A percentile compares a stretch with the other conserved stretches of the same genome.
These are phyloP conservation scores for Adansonia madagascariensis DNA, from an alignment of 441 rosid genomes.

Conservation along the genomic window DNA sequence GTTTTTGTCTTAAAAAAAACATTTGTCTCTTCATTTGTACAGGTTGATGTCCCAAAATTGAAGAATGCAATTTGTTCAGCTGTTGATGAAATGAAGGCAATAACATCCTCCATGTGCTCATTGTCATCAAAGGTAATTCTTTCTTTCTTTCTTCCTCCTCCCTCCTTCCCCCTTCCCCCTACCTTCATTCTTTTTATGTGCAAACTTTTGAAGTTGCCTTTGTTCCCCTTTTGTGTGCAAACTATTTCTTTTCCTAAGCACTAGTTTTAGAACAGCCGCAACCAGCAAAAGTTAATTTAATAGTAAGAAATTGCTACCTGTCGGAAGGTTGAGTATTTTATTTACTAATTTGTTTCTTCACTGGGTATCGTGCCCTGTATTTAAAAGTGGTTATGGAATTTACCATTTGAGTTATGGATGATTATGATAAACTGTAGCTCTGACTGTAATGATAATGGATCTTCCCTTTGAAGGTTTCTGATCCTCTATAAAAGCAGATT, in stretches of 20 bases:
- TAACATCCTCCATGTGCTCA: constrained; percentile 72
- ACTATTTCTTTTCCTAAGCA: background rate
- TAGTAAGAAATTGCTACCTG: background rate
- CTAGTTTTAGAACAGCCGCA: background rate
- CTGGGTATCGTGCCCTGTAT: background rate
- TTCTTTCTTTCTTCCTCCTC: constrained; percentile 3
- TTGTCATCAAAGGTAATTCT: constrained; percentile 63
- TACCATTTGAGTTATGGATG: background rate
- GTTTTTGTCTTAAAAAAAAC: constrained; percentile 22
- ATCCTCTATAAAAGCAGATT: background rate
- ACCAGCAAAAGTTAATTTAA: background rate
- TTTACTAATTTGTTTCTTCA: background rate
- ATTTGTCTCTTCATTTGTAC: constrained; percentile 30
- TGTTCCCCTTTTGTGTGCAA: background rate
- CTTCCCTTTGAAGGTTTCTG: background rate
- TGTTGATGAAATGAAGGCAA: constrained; percentile 86
- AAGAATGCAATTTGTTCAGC: constrained; percentile 85
- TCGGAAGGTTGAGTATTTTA: background rate
- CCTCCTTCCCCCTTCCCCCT: background rate
- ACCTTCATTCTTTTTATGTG: background rate
- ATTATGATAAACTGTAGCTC: no score
- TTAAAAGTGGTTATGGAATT: background rate
- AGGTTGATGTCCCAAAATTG: constrained; percentile 77
- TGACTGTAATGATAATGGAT: background rate
- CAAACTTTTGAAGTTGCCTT: background rate